Evolutionary conservation across 352 stramenopile genomes (phyloP), one percentile per base, ranked within the genome.

Genomic region (Pythium rishiriense): DNA sequence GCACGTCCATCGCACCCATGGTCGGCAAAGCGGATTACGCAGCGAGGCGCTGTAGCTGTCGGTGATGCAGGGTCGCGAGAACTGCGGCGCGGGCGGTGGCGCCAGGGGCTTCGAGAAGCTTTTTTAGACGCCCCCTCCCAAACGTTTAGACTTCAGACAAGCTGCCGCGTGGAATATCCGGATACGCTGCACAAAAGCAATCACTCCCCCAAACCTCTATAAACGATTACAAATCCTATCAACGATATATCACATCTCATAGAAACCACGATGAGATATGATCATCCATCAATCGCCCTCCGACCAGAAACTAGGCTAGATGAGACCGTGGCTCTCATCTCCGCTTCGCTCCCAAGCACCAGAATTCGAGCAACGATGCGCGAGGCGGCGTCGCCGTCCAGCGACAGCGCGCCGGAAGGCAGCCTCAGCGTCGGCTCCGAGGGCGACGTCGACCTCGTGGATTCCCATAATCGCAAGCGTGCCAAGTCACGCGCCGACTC

Each of bases 1-100:
- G 67, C 63, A 93, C 85, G 69, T 95, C 87, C 73, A 94, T 90
- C 24, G 83, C 85, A 45, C 87, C 87, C 87, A 95, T 95, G 12
- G 26, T 72, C 17, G 21, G 24, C 22, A 54, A 19, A 54, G 21
- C 6, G 24, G 11, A 41, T 9, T 4, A 41, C 9, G 17, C 17
- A 14, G 17, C 5, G 35, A 41, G 9, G 35, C 35, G 31, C 31
- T 37, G 31, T 37, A n/a, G n/a, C n/a, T n/a, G n/a, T n/a, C n/a
- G n/a, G n/a, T n/a, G n/a, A n/a, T n/a, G n/a, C 31, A 6, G 31
- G 11, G 31, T 37, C 6, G 6, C 31, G 31, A 37, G 31, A 37
- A 11, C 11, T 11, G 31, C 31, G 31, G 31, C 31, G 35, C 14
- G 35, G 35, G 35, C 35, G 35, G 6, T 17, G 35, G 35, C 35